These are phyloP conservation scores for Alternaria dauci DNA, from an alignment of 2,329 filamentous ascomycete species.

Conservation along the genomic window DNA sequence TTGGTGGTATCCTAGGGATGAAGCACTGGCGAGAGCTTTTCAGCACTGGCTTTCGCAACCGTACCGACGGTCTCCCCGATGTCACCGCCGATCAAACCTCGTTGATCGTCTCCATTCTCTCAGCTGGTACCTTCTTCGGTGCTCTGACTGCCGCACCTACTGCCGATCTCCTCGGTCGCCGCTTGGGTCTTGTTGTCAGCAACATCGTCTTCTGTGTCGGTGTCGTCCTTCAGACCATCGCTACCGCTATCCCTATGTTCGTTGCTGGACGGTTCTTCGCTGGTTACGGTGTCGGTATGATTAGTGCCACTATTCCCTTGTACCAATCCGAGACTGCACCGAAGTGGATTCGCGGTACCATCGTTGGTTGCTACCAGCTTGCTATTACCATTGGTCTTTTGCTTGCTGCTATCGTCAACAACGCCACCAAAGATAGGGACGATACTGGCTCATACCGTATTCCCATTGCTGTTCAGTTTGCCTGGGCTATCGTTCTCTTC, in stretches of 20 bases:
- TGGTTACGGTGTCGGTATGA: constrained; percentile 53
- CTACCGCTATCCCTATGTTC: constrained; percentile 49
- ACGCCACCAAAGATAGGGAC: constrained; percentile 65
- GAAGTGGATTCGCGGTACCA: constrained; percentile 75
- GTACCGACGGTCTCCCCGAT: constrained; percentile 50
- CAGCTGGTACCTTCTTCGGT: constrained; percentile 80
- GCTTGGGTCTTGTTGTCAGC: constrained; percentile 63
- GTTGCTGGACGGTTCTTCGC: constrained; percentile 54
- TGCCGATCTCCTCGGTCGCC: constrained; percentile 75
- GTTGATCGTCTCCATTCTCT: constrained; percentile 82
- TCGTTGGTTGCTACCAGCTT: constrained; percentile 74
- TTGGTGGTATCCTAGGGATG: constrained; percentile 74
- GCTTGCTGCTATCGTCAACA: constrained; percentile 71
- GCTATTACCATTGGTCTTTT: constrained; percentile 77
- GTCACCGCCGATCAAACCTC: constrained; percentile 65
- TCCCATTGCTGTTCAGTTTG: constrained; percentile 76
- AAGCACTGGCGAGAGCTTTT: constrained; percentile 71
- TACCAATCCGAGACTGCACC: constrained; percentile 78
- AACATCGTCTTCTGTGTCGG: constrained; percentile 50
- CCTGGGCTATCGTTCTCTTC: constrained; percentile 75
- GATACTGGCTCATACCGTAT: constrained; percentile 75
- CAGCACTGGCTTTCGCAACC: constrained; percentile 50
- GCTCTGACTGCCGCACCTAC: constrained; percentile 71
- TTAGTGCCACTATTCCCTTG: constrained; percentile 62
- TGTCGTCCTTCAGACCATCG: constrained; percentile 51